phyloP scores from a whole-genome alignment of 345 rosid species.

The Lenwebbia sp. region DNA sequence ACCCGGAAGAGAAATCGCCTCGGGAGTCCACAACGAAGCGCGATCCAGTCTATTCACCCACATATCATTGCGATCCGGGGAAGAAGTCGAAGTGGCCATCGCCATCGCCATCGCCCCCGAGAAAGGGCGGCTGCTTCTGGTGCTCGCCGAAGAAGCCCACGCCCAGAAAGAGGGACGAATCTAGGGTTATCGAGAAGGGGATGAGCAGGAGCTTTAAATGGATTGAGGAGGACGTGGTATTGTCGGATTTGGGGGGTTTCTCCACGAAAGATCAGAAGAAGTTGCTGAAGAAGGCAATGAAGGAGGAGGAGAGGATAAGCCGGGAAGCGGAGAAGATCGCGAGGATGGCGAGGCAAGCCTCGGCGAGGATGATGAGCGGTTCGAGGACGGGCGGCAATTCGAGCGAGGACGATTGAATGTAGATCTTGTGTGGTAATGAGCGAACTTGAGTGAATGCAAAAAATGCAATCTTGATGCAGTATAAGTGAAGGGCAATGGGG shows the following conservation, averaged over 20 bases:
- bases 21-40: background rate
- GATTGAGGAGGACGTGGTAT: constrained; percentile 21
- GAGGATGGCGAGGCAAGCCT: constrained; percentile 55
- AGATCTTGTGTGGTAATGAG: background rate
- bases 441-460: background rate
- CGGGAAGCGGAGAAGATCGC: constrained; percentile 66
- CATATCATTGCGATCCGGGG: constrained; percentile 12
- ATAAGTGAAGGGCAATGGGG: background rate
- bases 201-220: constrained; percentile 18
- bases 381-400: background rate
- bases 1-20: constrained; percentile 6
- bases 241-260: constrained; percentile 36
- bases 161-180: constrained; percentile 8
- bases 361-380: constrained; percentile 19
- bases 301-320: constrained; percentile 47
- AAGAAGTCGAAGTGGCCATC: background rate
- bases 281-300: constrained; percentile 46
- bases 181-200: constrained; percentile 4
- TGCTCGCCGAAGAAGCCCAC: constrained; percentile 42
- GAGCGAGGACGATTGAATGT: background rate
- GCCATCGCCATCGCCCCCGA: constrained; percentile 44
- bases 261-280: constrained; percentile 48
- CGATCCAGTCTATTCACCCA: background rate
- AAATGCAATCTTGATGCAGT: background rate
- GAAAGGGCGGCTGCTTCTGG: constrained; percentile 45